A percentile compares a stretch with the other conserved stretches of the same genome.
Conservation (phyloP, 257 asterid genomes). For the Ilex aquifolium region DNA sequence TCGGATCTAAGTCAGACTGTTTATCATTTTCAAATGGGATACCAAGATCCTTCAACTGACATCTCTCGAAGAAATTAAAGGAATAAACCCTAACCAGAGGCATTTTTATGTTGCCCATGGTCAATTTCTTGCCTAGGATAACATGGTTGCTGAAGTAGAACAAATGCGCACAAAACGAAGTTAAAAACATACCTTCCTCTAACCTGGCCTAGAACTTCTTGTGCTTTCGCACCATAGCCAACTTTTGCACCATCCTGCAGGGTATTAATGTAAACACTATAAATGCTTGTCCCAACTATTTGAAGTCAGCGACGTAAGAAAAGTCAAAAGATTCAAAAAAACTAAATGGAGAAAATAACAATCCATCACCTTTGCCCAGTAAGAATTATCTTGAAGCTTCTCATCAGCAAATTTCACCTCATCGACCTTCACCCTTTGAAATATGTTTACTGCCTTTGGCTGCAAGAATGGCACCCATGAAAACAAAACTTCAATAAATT, state of each 20-base stretch:
- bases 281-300: background rate
- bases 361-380: slow-evolving; percentile 84
- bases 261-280: background rate
- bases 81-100: too few relatives aligned
- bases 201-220: slow-evolving; percentile 93
- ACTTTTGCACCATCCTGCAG: slow-evolving; percentile 83
- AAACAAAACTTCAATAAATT: background rate
- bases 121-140: too few relatives aligned
- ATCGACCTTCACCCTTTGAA: slow-evolving; percentile 62
- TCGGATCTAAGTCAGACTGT: too few relatives aligned
- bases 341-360: background rate
- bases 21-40: too few relatives aligned
- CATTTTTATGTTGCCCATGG: too few relatives aligned
- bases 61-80: too few relatives aligned
- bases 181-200: slow-evolving; percentile 68
- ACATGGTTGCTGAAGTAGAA: background rate
- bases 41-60: too few relatives aligned
- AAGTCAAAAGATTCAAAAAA: background rate
- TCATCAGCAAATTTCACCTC: slow-evolving; percentile 63
- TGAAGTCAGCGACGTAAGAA: background rate
- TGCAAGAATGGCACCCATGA: slow-evolving; percentile 22
- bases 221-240: slow-evolving; percentile 99
- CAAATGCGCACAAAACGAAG: background rate
- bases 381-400: slow-evolving; percentile 91
- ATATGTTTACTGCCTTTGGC: slow-evolving; percentile 69